Percentiles rank a stretch among this genome's conserved stretches.
Evolutionary conservation across 208 protist species (phyloP).

Genomic region (Naegleria fowleri): DNA sequence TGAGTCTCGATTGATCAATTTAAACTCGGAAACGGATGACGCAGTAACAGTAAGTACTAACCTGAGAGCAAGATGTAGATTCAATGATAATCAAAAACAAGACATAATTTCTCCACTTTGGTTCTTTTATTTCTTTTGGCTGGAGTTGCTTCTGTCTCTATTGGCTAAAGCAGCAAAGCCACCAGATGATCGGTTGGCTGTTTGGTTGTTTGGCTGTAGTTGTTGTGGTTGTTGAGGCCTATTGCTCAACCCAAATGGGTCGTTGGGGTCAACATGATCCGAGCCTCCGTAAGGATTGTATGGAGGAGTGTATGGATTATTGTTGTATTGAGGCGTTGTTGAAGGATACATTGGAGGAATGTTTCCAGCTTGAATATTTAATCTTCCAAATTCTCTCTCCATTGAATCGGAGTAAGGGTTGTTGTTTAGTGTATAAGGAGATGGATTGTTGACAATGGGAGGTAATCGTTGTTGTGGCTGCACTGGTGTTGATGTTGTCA

Average conservation of each 20-base stretch:
- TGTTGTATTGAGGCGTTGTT: background rate
- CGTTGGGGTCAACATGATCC: background rate
- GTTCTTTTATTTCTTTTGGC: background rate
- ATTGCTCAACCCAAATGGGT: background rate
- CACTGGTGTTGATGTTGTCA: background rate
- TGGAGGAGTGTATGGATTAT: background rate
- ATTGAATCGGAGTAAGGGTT: background rate
- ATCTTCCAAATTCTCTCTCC: background rate
- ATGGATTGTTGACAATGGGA: background rate
- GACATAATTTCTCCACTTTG: too few relatives aligned
- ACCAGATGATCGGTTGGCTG: background rate
- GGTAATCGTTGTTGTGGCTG: background rate
- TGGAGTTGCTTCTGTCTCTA: background rate
- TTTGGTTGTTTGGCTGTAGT: background rate
- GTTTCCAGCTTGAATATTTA: background rate
- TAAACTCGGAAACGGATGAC: too few relatives aligned
- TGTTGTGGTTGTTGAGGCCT: background rate
- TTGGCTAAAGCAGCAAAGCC: background rate
- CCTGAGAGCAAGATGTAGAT: background rate
- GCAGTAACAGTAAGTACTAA: too few relatives aligned
- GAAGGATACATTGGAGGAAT: background rate
- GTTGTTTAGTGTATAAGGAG: background rate
- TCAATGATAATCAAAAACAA: background rate
- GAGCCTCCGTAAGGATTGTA: background rate
- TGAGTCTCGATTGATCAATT: too few relatives aligned